phyloP scores from a whole-genome alignment of 495 filamentous ascomycete genomes.

The Talaromyces adpressus region DNA sequence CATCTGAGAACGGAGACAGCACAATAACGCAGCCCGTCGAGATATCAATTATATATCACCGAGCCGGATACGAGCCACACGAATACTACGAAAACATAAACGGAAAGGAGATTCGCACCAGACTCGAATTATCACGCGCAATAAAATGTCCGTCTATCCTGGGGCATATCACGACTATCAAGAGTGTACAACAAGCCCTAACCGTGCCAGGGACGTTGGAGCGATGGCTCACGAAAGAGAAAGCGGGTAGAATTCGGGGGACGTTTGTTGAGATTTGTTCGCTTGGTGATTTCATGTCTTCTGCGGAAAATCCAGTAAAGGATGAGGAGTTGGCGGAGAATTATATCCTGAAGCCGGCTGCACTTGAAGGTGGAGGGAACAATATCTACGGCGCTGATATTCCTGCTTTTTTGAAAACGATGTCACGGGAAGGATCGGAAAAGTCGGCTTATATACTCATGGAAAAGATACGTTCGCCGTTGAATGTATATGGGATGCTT shows the following conservation, averaged over 20 bases:
- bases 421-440: constrained; percentile 16
- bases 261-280: constrained; percentile 79
- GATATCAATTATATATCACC: constrained; percentile 73
- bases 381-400: constrained; percentile 73
- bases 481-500: constrained; percentile 54
- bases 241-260: constrained; percentile 27
- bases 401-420: constrained; percentile 36
- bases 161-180: constrained; percentile 75
- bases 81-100: constrained; percentile 51
- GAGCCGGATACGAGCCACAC: constrained; percentile 69
- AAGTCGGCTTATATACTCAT: constrained; percentile 81
- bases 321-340: constrained; percentile 46
- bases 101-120: constrained; percentile 58
- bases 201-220: constrained; percentile 53
- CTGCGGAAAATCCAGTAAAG: constrained; percentile 10
- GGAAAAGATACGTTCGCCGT: constrained; percentile 75
- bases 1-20: not conserved
- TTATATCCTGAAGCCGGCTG: constrained; percentile 76
- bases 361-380: constrained; percentile 82
- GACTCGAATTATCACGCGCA: constrained; percentile 66
- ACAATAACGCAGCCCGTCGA: constrained; percentile 41
- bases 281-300: constrained; percentile 55
- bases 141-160: constrained; percentile 84
- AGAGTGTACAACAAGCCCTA: constrained; percentile 84
- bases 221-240: constrained; percentile 48